Conservation (phyloP, 2,329 filamentous ascomycete species). For the Myriosclerotinia duriaeana region DNA sequence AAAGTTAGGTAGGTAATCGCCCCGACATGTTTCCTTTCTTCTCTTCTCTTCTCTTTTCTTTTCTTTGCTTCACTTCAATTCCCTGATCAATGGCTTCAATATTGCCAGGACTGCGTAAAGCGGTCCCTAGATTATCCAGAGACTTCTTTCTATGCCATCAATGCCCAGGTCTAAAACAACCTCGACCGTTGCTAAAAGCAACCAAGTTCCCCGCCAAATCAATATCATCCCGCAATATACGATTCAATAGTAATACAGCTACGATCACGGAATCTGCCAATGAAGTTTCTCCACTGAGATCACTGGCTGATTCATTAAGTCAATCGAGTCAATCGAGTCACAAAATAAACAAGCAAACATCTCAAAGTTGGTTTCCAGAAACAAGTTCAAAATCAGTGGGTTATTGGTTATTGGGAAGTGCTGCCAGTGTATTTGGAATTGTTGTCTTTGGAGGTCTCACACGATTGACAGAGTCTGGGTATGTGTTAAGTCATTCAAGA, state of each 20-base stretch:
- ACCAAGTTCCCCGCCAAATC: slow-evolving; percentile 32
- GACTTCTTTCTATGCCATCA: slow-evolving; percentile 40
- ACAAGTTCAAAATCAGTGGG: slow-evolving; percentile 74
- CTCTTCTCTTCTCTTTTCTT: neutral
- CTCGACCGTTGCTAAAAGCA: slow-evolving; percentile 18
- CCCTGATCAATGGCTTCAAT: slow-evolving; percentile 39
- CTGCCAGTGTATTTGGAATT: slow-evolving; percentile 92
- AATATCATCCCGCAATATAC: slow-evolving; percentile 31
- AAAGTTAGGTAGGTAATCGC: no score
- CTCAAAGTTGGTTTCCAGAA: slow-evolving; percentile 42
- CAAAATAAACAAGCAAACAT: slow-evolving; percentile 28
- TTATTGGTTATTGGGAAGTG: slow-evolving; percentile 90
- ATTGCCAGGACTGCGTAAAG: slow-evolving; percentile 37
- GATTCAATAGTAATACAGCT: slow-evolving; percentile 38
- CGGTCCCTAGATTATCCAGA: slow-evolving; percentile 34
- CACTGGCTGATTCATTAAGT: slow-evolving; percentile 10
- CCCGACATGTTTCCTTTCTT: neutral
- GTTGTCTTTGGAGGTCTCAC: slow-evolving; percentile 94
- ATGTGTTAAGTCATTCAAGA: slow-evolving; percentile 37
- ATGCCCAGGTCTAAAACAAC: slow-evolving; percentile 35
- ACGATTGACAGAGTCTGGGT: slow-evolving; percentile 94
- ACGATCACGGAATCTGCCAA: slow-evolving; percentile 16
- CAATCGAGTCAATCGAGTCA: slow-evolving; percentile 33
- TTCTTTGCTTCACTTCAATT: neutral
- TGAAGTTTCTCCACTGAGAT: slow-evolving; percentile 30